phyloP scores from a whole-genome alignment of 2,329 filamentous ascomycete genomes.

The Cephalotrichum gorgonifer region DNA sequence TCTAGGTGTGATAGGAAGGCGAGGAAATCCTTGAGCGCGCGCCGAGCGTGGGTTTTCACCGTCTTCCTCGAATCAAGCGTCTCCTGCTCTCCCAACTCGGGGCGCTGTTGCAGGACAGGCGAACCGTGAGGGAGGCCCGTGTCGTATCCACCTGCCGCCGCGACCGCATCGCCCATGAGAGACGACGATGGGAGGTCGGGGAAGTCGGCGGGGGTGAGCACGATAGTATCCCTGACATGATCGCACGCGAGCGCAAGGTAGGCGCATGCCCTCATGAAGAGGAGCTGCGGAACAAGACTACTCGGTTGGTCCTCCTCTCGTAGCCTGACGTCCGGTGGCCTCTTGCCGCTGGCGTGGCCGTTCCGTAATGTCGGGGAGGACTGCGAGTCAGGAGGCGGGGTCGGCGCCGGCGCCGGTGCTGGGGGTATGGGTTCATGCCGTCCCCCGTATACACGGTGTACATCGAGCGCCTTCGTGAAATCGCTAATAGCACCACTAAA shows the following conservation, averaged over 20 bases:
- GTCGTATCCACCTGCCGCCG: constrained; percentile 5
- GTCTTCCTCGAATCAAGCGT: constrained; percentile 52
- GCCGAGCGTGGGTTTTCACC: constrained; percentile 65
- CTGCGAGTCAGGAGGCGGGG: too few relatives aligned
- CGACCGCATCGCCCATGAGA: not conserved
- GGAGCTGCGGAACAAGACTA: constrained; percentile 62
- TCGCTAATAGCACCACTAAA: constrained; percentile 60
- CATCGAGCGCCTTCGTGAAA: constrained; percentile 51
- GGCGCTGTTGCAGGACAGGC: not conserved
- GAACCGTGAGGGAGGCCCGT: not conserved
- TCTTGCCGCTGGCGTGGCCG: constrained; percentile 20
- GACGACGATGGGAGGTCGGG: not conserved
- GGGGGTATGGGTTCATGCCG: constrained; percentile 17
- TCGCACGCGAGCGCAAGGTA: constrained; percentile 55
- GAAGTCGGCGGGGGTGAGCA: not conserved
- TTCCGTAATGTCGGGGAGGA: not conserved
- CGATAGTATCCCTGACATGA: not conserved
- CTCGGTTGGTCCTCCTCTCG: constrained; percentile 45
- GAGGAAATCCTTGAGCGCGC: constrained; percentile 64
- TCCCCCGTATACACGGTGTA: not conserved
- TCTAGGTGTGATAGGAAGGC: constrained; percentile 65
- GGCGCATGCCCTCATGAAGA: constrained; percentile 65
- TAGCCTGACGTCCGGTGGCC: constrained; percentile 1
- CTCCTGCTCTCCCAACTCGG: not conserved
- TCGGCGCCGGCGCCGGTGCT: constrained; percentile 15